These are phyloP conservation scores for Emmonsia crescens DNA, from an alignment of 2,329 filamentous ascomycete species.

Conservation along the genomic window DNA sequence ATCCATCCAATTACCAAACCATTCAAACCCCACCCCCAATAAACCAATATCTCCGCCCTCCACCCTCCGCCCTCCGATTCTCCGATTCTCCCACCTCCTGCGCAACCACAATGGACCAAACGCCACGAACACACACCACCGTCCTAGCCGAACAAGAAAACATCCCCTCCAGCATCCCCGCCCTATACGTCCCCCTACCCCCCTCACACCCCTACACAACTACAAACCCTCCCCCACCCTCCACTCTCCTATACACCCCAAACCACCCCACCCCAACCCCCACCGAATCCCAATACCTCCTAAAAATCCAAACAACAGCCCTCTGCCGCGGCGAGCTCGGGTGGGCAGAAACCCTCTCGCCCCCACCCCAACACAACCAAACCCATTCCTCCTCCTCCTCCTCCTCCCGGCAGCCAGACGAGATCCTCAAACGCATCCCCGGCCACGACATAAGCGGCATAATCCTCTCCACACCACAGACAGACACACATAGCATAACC, in stretches of 20 bases:
- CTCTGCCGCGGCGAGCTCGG: slow-evolving; percentile 30
- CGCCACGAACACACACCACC: not conserved
- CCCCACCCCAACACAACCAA: slow-evolving; percentile 16
- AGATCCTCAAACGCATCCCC: slow-evolving; percentile 23
- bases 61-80: not conserved
- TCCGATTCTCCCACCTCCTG: not conserved
- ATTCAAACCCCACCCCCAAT: too few species aligned
- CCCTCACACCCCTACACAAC: slow-evolving; percentile 16
- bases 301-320: slow-evolving; percentile 31
- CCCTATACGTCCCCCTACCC: slow-evolving; percentile 31
- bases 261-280: slow-evolving; percentile 28
- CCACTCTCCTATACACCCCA: slow-evolving; percentile 24
- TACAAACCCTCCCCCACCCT: slow-evolving; percentile 16
- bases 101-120: slow-evolving; percentile 2
- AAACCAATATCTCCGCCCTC: not conserved
- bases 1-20: too few species aligned
- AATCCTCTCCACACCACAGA: slow-evolving; percentile 25
- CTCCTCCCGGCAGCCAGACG: not conserved
- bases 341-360: slow-evolving; percentile 16
- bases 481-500: slow-evolving; percentile 20
- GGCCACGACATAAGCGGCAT: slow-evolving; percentile 33
- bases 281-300: slow-evolving; percentile 28
- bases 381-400: slow-evolving; percentile 15
- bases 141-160: slow-evolving; percentile 28
- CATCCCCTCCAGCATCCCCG: slow-evolving; percentile 28